These are phyloP conservation scores for Termitomyces sp. DNA, from an alignment of 768 basidiomycete species.

Conservation along the genomic window DNA sequence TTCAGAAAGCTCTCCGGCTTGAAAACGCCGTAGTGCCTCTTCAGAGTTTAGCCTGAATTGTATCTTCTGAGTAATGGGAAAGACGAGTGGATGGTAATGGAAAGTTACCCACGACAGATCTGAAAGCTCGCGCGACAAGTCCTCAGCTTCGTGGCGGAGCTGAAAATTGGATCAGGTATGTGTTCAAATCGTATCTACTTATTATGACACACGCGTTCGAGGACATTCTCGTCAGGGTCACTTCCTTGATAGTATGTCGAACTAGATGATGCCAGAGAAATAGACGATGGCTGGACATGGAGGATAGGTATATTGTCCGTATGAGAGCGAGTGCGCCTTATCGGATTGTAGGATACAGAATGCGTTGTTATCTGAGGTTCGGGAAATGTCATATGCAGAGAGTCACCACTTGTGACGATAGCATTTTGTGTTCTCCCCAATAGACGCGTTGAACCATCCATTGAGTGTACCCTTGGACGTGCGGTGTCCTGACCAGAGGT, in stretches of 20 bases:
- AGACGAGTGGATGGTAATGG: slow-evolving; percentile 1
- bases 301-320: slow-evolving; percentile 20
- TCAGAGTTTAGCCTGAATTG: slow-evolving; percentile 51
- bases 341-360: slow-evolving; percentile 31
- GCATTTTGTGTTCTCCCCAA: slow-evolving; percentile 34
- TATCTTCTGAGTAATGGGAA: slow-evolving; percentile 12
- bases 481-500: slow-evolving; percentile 15
- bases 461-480: slow-evolving; percentile 28
- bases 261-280: slow-evolving; percentile 24
- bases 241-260: slow-evolving; percentile 33
- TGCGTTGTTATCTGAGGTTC: slow-evolving; percentile 43
- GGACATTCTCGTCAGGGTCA: slow-evolving; percentile 23
- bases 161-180: neutral
- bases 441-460: slow-evolving; percentile 20
- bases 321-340: slow-evolving; percentile 20
- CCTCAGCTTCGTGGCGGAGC: slow-evolving; percentile 13
- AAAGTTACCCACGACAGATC: slow-evolving; percentile 32
- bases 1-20: slow-evolving; percentile 56
- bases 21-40: slow-evolving; percentile 62
- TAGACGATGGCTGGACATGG: slow-evolving; percentile 18
- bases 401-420: slow-evolving; percentile 14
- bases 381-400: slow-evolving; percentile 35
- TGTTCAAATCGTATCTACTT: neutral
- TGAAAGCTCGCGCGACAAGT: slow-evolving; percentile 24
- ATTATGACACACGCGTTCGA: slow-evolving; percentile 24